Conservation (phyloP, 257 asterid species). For the Jacaranda mimosifolia region DNA sequence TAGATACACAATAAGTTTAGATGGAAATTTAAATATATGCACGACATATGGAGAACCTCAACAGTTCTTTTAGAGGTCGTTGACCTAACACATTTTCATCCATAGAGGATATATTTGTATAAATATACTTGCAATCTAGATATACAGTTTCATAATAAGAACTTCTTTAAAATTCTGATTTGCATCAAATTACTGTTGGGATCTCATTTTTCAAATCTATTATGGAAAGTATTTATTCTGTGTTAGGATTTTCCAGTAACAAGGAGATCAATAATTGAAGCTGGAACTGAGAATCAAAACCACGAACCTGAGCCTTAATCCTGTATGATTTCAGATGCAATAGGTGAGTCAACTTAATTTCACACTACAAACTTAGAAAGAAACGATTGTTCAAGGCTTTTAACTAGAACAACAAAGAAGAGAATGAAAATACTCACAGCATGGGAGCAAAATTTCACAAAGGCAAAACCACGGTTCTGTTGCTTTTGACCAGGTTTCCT, state of each 20-base stretch:
- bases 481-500: constrained; percentile 63
- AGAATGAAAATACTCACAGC: constrained; percentile 66
- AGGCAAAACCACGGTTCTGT: constrained; percentile 89
- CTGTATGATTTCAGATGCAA: constrained; percentile 85
- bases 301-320: constrained; percentile 90
- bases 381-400: constrained; percentile 29
- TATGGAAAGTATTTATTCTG: constrained; percentile 29
- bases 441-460: constrained; percentile 84
- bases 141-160: constrained; percentile 22
- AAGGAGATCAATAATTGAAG: constrained; percentile 60
- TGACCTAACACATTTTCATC: constrained; percentile 15
- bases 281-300: constrained; percentile 85
- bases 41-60: background rate
- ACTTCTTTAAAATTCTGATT: constrained; percentile 15
- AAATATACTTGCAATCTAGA: constrained; percentile 22
- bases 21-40: constrained; percentile 26
- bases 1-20: constrained; percentile 29
- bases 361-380: constrained; percentile 35
- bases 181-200: constrained; percentile 27
- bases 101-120: background rate
- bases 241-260: constrained; percentile 43
- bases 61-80: constrained; percentile 7
- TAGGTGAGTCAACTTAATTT: constrained; percentile 59
- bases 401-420: constrained; percentile 31
- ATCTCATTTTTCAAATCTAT: constrained; percentile 25